phyloP scores from a whole-genome alignment of 805 yeast genomes.

The Pichia membranifaciens region DNA sequence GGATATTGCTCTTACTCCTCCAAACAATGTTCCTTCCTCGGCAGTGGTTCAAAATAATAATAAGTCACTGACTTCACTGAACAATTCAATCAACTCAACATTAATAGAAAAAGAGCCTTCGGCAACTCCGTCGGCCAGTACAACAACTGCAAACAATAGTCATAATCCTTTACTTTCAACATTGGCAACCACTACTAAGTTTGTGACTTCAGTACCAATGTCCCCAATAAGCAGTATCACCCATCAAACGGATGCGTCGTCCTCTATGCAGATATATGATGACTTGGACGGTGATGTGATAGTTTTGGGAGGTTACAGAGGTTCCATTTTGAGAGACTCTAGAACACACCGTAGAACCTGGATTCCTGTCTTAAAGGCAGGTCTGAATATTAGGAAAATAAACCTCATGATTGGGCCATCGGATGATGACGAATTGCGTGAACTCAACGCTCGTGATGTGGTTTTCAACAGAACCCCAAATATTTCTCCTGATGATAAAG shows the following conservation, averaged over 20 bases:
- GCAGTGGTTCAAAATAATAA: neutral
- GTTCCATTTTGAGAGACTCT: constrained; percentile 65
- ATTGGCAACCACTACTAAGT: neutral
- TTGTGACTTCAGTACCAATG: constrained; percentile 1
- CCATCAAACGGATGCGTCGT: neutral
- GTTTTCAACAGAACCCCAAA: neutral
- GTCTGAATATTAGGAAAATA: constrained; percentile 64
- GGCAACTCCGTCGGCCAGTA: neutral
- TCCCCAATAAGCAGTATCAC: constrained; percentile 5
- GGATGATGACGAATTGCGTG: constrained; percentile 54
- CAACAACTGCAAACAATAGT: neutral
- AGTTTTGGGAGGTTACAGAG: constrained; percentile 84
- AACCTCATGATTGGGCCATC: constrained; percentile 69
- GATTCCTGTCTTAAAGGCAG: constrained; percentile 80
- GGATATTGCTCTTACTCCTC: neutral
- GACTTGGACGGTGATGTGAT: constrained; percentile 73
- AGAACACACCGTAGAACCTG: constrained; percentile 64
- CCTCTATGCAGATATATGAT: constrained; percentile 43
- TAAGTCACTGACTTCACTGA: neutral
- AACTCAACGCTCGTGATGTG: constrained; percentile 36
- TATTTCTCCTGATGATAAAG: neutral
- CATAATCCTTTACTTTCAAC: neutral
- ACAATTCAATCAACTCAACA: neutral
- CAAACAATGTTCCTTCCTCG: neutral
- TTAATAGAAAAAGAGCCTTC: neutral